These are phyloP conservation scores for Ustilago xerochloae DNA, from an alignment of 1,284 basidiomycete genomes.

Conservation along the genomic window DNA sequence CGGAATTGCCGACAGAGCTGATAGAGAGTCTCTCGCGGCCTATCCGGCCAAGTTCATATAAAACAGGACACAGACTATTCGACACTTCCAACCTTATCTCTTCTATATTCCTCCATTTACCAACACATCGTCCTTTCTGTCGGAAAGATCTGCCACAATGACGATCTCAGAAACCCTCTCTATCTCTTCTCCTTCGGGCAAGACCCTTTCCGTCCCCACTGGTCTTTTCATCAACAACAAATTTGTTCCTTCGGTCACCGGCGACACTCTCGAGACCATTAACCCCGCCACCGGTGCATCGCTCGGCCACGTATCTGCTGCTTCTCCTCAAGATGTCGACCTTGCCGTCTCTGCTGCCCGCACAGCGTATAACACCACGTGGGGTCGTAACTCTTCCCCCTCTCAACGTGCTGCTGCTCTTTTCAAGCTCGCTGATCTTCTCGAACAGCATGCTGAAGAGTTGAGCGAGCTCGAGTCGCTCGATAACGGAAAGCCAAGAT, in stretches of 20 bases:
- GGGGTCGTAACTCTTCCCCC: constrained; percentile 47
- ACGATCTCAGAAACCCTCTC: constrained; percentile 38
- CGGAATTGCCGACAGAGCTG: too few species aligned
- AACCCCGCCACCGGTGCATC: constrained; percentile 56
- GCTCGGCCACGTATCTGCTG: constrained; percentile 51
- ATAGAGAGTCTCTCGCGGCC: too few species aligned
- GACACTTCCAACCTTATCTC: background rate
- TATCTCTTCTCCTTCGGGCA: constrained; percentile 64
- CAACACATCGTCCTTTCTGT: background rate
- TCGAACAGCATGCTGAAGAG: constrained; percentile 78
- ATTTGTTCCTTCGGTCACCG: constrained; percentile 46
- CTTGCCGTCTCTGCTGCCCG: constrained; percentile 54
- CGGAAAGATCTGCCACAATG: constrained; percentile 13
- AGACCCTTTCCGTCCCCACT: constrained; percentile 44
- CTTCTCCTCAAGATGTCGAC: constrained; percentile 51
- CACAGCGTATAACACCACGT: constrained; percentile 48
- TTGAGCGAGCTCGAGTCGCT: constrained; percentile 71
- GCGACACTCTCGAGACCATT: constrained; percentile 46
- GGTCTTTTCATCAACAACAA: constrained; percentile 60
- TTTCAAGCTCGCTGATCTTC: constrained; percentile 77
- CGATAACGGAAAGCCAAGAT: constrained; percentile 83
- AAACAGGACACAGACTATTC: too few species aligned
- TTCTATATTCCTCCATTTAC: background rate
- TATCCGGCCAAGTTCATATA: too few species aligned
- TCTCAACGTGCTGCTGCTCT: constrained; percentile 73